phyloP scores from a whole-genome alignment of 73 alveolate genomes.

The Paramecium bursaria region DNA sequence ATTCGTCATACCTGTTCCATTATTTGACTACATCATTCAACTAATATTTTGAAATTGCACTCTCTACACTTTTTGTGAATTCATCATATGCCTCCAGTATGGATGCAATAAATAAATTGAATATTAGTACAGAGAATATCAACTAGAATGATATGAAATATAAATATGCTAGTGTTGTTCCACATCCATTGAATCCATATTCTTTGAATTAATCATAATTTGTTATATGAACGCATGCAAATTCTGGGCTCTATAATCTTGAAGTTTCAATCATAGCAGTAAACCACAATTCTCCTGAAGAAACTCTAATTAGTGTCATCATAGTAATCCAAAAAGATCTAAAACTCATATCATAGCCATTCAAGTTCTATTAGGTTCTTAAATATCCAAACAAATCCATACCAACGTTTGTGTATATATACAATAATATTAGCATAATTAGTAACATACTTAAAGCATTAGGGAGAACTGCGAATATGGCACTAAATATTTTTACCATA shows the following conservation, averaged over 20 bases:
- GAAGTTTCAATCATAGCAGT: constrained; percentile 21
- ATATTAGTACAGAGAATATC: constrained; percentile 51
- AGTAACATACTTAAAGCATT: constrained; percentile 35
- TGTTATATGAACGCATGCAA: constrained; percentile 46
- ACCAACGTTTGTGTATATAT: constrained; percentile 29
- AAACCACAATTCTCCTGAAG: constrained; percentile 63
- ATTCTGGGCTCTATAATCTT: constrained; percentile 8
- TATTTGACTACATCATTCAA: constrained; percentile 49
- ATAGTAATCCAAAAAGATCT: constrained; percentile 40
- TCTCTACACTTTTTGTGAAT: constrained; percentile 58
- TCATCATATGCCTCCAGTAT: constrained; percentile 61
- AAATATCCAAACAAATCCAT: constrained; percentile 62
- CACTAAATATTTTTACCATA: constrained; percentile 36
- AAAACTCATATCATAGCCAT: constrained; percentile 65
- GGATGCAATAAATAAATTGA: constrained; percentile 57
- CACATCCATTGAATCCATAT: constrained; percentile 66
- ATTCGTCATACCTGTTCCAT: constrained; percentile 59
- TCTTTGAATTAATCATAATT: constrained; percentile 41
- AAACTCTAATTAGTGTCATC: constrained; percentile 57
- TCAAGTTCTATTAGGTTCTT: constrained; percentile 11
- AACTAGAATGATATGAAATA: constrained; percentile 32
- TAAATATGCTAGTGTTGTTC: constrained; percentile 29
- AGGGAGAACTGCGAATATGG: constrained; percentile 66
- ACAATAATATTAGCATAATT: constrained; percentile 34
- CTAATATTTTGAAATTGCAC: constrained; percentile 61